Conservation (phyloP, 2,329 filamentous ascomycete genomes). For the Trichoderma sp. region DNA sequence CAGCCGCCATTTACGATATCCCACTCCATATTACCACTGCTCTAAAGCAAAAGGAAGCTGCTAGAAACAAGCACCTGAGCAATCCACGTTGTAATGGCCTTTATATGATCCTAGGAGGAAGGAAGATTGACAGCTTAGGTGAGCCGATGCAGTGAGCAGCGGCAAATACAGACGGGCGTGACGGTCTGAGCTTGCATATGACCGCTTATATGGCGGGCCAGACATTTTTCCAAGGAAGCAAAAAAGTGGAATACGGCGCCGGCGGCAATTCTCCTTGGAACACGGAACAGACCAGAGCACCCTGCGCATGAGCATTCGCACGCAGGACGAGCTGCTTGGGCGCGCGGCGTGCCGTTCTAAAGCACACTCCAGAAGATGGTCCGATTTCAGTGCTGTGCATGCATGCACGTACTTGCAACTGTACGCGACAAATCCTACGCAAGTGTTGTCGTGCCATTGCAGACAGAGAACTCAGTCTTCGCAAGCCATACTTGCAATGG, state of each 20-base stretch:
- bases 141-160: constrained; percentile 1
- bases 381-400: constrained; percentile 17
- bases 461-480: not conserved
- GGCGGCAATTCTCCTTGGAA: not conserved
- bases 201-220: not conserved
- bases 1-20: not conserved
- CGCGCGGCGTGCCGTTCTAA: not conserved
- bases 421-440: constrained; percentile 15
- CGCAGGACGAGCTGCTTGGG: constrained; percentile 7
- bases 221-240: not conserved
- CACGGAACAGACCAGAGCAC: not conserved
- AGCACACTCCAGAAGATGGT: constrained; percentile 8
- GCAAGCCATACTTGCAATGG: not conserved
- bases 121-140: constrained; percentile 2
- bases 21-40: not conserved
- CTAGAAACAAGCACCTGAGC: not conserved
- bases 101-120: not conserved
- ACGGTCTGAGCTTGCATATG: not conserved
- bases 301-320: constrained; percentile 14
- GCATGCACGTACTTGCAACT: constrained; percentile 20
- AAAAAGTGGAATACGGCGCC: not conserved
- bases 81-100: not conserved
- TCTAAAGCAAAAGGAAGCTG: not conserved
- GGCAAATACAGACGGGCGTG: constrained; percentile 5
- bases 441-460: not conserved